A percentile compares a stretch with the other conserved stretches of the same genome.
These are phyloP conservation scores for Paecilomyces niveus DNA, from an alignment of 2,329 filamentous ascomycete genomes.

Conservation along the genomic window DNA sequence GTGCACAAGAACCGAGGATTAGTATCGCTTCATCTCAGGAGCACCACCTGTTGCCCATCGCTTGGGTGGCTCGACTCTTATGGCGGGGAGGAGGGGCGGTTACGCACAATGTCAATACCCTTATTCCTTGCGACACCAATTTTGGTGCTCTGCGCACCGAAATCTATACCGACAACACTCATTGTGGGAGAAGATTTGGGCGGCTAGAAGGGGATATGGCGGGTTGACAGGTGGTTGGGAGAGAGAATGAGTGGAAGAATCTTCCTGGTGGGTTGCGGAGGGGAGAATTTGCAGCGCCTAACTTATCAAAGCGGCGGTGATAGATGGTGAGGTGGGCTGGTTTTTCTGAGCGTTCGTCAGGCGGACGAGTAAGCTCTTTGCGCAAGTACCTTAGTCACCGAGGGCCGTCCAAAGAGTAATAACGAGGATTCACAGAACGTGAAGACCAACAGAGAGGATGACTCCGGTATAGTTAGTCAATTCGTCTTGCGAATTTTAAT, in stretches of 20 bases:
- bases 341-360: constrained; percentile 6
- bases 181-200: constrained; percentile 35
- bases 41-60: not conserved
- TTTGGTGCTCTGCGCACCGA: constrained; percentile 94
- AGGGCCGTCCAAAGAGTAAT: no score
- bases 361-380: constrained; percentile 12
- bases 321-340: constrained; percentile 18
- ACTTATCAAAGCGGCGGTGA: constrained; percentile 21
- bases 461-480: not conserved
- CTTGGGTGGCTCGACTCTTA: not conserved
- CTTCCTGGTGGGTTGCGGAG: constrained; percentile 7
- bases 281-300: constrained; percentile 32
- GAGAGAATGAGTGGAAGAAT: constrained; percentile 13
- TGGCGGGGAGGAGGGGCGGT: constrained; percentile 7
- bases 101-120: constrained; percentile 95
- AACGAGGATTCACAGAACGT: not conserved
- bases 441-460: not conserved
- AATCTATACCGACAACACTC: constrained; percentile 74
- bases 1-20: constrained; percentile 9
- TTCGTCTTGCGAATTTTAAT: no score
- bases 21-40: not conserved
- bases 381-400: no score
- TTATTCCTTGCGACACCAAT: constrained; percentile 97
- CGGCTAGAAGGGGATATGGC: constrained; percentile 8
- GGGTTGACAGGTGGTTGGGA: constrained; percentile 12